These are phyloP conservation scores for Aegilops bicornis DNA, from an alignment of 176 grass and related monocot genomes.

Conservation along the genomic window DNA sequence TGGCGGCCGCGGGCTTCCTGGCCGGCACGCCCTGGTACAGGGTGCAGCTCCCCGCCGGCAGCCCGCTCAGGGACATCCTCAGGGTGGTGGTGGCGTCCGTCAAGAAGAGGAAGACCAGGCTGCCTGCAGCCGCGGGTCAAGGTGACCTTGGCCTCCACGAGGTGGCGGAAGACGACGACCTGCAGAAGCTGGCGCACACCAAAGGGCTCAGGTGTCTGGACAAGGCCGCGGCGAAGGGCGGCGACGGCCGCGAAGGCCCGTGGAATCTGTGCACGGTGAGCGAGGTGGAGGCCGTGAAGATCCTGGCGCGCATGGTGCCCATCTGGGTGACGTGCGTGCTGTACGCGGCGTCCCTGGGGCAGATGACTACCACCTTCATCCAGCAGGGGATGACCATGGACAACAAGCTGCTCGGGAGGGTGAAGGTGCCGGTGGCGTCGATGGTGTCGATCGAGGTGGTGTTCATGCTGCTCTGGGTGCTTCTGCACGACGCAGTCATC, in stretches of 20 bases:
- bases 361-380: slow-evolving; percentile 84
- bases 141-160: slow-evolving; percentile 29
- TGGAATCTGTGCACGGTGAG: slow-evolving; percentile 55
- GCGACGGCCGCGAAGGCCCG: not conserved
- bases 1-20: slow-evolving; percentile 50
- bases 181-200: slow-evolving; percentile 48
- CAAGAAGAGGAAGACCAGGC: slow-evolving; percentile 32
- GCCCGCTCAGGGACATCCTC: slow-evolving; percentile 55
- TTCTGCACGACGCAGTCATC: slow-evolving; percentile 50
- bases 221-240: slow-evolving; percentile 42
- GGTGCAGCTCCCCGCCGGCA: slow-evolving; percentile 46
- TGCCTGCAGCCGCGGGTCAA: not conserved
- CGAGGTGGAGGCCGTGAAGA: slow-evolving; percentile 77
- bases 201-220: slow-evolving; percentile 55
- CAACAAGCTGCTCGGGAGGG: slow-evolving; percentile 19
- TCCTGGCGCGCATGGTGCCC: slow-evolving; percentile 57
- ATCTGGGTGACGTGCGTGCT: slow-evolving; percentile 70
- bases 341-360: slow-evolving; percentile 60
- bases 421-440: slow-evolving; percentile 61
- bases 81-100: slow-evolving; percentile 49
- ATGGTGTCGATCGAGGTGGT: slow-evolving; percentile 54
- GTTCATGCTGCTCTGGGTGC: slow-evolving; percentile 62
- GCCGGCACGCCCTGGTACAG: slow-evolving; percentile 53
- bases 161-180: not conserved
- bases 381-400: slow-evolving; percentile 80